Evolutionary conservation across 306 rosid genomes (phyloP).

Genomic region (Vigna mungo): DNA sequence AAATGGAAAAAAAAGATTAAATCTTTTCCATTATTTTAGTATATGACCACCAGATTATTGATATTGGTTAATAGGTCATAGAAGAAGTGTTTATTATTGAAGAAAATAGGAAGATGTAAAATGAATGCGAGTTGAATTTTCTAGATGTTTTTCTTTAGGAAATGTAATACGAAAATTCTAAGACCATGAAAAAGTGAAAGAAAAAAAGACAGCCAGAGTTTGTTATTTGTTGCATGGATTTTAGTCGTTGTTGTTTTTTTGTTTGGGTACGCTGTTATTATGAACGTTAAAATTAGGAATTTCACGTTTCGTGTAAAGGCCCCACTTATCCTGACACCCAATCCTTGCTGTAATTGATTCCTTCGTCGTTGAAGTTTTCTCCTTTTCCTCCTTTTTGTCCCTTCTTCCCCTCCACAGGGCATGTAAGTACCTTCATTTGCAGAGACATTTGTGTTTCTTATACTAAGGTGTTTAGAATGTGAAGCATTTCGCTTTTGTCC

Average conservation of each 20-base stretch:
- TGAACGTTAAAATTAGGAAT: conserved; percentile 45
- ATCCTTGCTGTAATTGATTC: conserved; percentile 38
- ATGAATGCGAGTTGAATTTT: conserved; percentile 1
- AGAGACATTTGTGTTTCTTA: conserved; percentile 47
- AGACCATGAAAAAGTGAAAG: neutral
- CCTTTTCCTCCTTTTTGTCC: conserved; percentile 49
- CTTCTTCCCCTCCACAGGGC: conserved; percentile 35
- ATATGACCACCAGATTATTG: neutral
- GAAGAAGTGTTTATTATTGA: neutral
- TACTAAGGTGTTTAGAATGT: conserved; percentile 50
- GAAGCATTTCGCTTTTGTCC: conserved; percentile 12
- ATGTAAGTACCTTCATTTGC: conserved; percentile 37
- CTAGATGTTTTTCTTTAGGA: neutral
- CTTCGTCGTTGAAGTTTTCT: conserved; percentile 32
- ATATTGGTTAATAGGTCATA: neutral
- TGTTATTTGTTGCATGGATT: conserved; percentile 31
- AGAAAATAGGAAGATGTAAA: neutral
- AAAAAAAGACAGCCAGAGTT: conserved; percentile 5
- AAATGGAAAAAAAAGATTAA: neutral
- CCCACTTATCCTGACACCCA: conserved; percentile 34
- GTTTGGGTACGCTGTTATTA: conserved; percentile 30
- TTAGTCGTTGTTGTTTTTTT: neutral
- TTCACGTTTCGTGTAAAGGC: neutral
- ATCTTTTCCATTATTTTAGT: neutral
- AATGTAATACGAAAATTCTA: neutral